These are phyloP conservation scores for Fomitopsis pinicola DNA, from an alignment of 1,284 basidiomycete species.

Conservation along the genomic window DNA sequence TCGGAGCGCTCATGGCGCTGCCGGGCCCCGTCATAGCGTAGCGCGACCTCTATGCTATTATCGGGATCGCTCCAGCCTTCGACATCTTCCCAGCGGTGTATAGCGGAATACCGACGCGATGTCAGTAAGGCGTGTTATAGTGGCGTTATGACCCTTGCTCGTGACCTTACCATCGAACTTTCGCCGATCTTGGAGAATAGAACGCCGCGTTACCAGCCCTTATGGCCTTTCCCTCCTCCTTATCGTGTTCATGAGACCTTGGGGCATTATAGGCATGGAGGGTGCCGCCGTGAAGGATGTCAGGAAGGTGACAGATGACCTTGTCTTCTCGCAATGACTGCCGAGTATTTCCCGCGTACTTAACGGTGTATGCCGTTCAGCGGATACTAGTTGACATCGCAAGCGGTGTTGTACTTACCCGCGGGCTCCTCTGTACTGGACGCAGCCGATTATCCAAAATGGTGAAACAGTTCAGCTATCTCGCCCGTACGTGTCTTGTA, in stretches of 20 bases:
- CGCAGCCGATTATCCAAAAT: slow-evolving; percentile 2
- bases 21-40: no score
- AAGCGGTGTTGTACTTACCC: not conserved
- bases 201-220: not conserved
- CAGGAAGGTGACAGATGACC: slow-evolving; percentile 2
- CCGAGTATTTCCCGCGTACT: slow-evolving; percentile 3
- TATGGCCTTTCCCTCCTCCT: not conserved
- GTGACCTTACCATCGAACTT: not conserved
- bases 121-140: no score
- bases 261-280: not conserved
- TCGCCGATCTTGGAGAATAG: not conserved
- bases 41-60: no score
- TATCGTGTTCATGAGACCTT: not conserved
- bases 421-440: not conserved
- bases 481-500: slow-evolving; percentile 18
- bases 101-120: no score
- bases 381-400: not conserved
- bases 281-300: not conserved
- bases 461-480: slow-evolving; percentile 20
- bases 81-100: no score
- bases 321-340: no score
- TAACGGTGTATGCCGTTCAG: not conserved
- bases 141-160: no score
- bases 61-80: no score
- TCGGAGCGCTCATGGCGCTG: no score